Conservation (phyloP, 495 filamentous ascomycete genomes). For the Penicillium chermesinum region DNA sequence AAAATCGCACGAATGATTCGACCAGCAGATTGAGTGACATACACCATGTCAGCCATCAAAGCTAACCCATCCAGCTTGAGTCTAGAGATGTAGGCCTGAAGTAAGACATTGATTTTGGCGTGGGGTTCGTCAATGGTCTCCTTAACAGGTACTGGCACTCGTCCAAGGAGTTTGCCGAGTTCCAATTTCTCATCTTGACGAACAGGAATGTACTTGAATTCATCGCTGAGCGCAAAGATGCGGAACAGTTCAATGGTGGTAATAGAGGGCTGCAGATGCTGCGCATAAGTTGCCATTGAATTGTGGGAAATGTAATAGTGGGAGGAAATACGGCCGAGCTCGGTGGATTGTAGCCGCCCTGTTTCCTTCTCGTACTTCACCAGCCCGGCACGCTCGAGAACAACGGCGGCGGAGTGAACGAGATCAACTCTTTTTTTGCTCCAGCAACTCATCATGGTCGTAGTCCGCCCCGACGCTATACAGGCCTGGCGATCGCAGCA, state of each 20-base stretch:
- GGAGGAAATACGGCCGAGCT: constrained; percentile 90
- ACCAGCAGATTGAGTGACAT: constrained; percentile 95
- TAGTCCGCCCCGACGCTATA: constrained; percentile 97
- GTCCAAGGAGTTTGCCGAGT: constrained; percentile 80
- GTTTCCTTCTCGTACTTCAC: constrained; percentile 95
- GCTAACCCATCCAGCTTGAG: constrained; percentile 91
- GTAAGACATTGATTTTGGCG: constrained; percentile 97
- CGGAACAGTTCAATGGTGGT: constrained; percentile 92
- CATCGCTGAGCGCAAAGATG: constrained; percentile 93
- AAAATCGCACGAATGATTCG: constrained; percentile 94
- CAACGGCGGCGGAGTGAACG: constrained; percentile 84
- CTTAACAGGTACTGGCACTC: constrained; percentile 94
- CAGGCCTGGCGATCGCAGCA: constrained; percentile 91
- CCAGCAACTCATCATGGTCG: constrained; percentile 81
- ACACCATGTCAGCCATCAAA: constrained; percentile 97
- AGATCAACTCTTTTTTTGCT: constrained; percentile 96
- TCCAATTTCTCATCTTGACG: constrained; percentile 97
- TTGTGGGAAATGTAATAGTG: constrained; percentile 98
- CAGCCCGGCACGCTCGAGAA: constrained; percentile 81
- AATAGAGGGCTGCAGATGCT: constrained; percentile 88
- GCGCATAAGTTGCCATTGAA: constrained; percentile 95
- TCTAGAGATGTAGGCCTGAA: constrained; percentile 94
- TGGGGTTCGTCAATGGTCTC: constrained; percentile 96
- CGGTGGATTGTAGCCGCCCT: constrained; percentile 82
- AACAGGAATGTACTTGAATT: constrained; percentile 99